These are phyloP conservation scores for Agaricus sinodeliciosus DNA, from an alignment of 768 basidiomycete genomes.

Conservation along the genomic window DNA sequence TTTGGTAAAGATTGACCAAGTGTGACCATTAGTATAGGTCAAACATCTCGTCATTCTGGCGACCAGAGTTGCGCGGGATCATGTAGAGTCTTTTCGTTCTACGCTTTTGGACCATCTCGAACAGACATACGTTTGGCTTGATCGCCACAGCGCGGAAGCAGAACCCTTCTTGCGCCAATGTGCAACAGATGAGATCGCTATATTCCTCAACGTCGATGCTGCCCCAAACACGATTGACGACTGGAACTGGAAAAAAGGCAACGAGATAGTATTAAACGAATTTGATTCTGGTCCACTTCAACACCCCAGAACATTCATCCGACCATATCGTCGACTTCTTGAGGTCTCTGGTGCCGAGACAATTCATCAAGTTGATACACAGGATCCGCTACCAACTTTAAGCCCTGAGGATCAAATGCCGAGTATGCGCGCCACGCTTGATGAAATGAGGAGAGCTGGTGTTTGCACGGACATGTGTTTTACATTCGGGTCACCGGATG, in stretches of 20 bases:
- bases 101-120: conserved; percentile 15
- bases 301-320: conserved; percentile 28
- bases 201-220: conserved; percentile 44
- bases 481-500: conserved; percentile 20
- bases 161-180: not conserved
- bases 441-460: conserved; percentile 24
- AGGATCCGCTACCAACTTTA: conserved; percentile 8
- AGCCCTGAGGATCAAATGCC: conserved; percentile 10
- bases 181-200: conserved; percentile 12
- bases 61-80: conserved; percentile 12
- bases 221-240: conserved; percentile 25
- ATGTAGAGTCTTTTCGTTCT: conserved; percentile 2
- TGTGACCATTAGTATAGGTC: conserved; percentile 8
- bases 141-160: conserved; percentile 7
- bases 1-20: not conserved
- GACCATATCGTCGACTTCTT: conserved; percentile 25
- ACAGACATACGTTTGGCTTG: conserved; percentile 19
- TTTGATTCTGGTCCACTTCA: conserved; percentile 21
- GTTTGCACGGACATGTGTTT: conserved; percentile 28
- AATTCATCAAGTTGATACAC: conserved; percentile 15
- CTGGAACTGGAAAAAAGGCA: conserved; percentile 27
- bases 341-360: conserved; percentile 24
- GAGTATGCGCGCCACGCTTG: conserved; percentile 22
- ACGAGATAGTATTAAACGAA: conserved; percentile 31
- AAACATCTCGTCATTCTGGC: conserved; percentile 13